A percentile compares a stretch with the other conserved stretches of the same genome.
phyloP scores from a whole-genome alignment of 805 yeast genomes.

The Lachancea thermotolerans region DNA sequence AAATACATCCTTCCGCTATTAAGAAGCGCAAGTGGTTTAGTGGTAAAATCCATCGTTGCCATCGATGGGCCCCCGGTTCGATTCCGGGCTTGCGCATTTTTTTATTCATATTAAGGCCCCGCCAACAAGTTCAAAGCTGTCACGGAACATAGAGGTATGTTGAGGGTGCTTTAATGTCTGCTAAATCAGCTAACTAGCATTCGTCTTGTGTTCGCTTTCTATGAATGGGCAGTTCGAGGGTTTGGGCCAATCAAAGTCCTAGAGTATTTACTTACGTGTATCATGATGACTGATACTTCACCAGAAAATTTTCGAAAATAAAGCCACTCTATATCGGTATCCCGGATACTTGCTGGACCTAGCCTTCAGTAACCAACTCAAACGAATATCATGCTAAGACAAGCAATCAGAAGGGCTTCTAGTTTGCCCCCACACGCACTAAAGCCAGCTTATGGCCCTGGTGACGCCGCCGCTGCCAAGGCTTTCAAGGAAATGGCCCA shows the following conservation, averaged over 20 bases:
- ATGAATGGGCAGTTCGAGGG: background rate
- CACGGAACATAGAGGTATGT: background rate
- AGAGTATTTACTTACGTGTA: background rate
- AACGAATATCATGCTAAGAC: constrained; percentile 38
- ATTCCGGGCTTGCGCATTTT: constrained; percentile 11
- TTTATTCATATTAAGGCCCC: background rate
- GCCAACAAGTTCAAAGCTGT: background rate
- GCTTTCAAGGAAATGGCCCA: constrained; percentile 55
- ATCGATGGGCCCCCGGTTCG: constrained; percentile 13
- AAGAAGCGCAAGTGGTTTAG: constrained; percentile 11
- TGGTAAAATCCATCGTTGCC: constrained; percentile 12
- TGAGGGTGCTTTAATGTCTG: background rate
- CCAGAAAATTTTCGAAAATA: constrained; percentile 1
- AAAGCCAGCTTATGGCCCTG: constrained; percentile 43
- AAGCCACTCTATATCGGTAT: background rate
- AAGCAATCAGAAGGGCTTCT: constrained; percentile 32
- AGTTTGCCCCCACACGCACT: constrained; percentile 37
- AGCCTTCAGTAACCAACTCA: background rate
- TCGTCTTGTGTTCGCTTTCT: background rate
- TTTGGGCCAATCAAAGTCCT: constrained; percentile 5
- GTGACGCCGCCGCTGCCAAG: constrained; percentile 53
- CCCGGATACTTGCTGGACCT: background rate
- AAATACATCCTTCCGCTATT: too few relatives aligned
- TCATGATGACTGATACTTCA: background rate
- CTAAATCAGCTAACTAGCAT: too few relatives aligned